Base-by-base conservation (phyloP, 495 filamentous ascomycete genomes). In the Podospora pseudoanserina region DNA sequence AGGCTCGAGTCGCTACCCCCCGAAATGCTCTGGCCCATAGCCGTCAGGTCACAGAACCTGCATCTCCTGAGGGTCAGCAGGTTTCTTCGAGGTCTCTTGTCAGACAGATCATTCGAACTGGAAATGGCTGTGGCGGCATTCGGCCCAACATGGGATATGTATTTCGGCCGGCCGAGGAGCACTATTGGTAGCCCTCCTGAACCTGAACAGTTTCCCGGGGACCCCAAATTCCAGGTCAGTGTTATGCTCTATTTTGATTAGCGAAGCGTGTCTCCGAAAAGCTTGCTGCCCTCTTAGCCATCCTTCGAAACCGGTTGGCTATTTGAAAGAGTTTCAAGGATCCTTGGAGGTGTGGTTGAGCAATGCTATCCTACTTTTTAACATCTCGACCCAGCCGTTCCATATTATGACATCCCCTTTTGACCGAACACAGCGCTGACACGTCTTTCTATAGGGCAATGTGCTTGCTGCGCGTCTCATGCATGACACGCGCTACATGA, bases 1-100 rank as follows among this genome's bases (percentile, higher is more conserved):
- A 20, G 5, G 6, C 70, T 83, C 5, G 79, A 82, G 72, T 69
- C 62, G 32, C 67, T 83, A 13, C 81, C 81, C 1, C 60, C 75
- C 32, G 81, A 83, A 66, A 72, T 83, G 19, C 74, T 83, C n/a
- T 79, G 81, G 70, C 72, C 54, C 2, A 81, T 83, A 65, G 75
- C 81, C 20, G 68, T 73, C 71, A 58, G 77, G 28, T 81, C 79
- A 15, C 72, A 72, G 64, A 82, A 83, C 59, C 20, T 76, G 63
- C 76, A 79, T 65, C 70, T 83, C 6, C 68, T 80, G 1, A 74
- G 72, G 20, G 73, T 74, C 55, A 79, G 77, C 63, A 71, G 54
- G 68, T 83, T 27, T 7, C 30, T 32, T 7, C 79, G 80, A 19
- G 65, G 69, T 3, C 27, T 76, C 2, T 70, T 83, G 27, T 82